Evolutionary conservation across 2,329 filamentous ascomycete genomes (phyloP).

Genomic region (Aphanocladium album): DNA sequence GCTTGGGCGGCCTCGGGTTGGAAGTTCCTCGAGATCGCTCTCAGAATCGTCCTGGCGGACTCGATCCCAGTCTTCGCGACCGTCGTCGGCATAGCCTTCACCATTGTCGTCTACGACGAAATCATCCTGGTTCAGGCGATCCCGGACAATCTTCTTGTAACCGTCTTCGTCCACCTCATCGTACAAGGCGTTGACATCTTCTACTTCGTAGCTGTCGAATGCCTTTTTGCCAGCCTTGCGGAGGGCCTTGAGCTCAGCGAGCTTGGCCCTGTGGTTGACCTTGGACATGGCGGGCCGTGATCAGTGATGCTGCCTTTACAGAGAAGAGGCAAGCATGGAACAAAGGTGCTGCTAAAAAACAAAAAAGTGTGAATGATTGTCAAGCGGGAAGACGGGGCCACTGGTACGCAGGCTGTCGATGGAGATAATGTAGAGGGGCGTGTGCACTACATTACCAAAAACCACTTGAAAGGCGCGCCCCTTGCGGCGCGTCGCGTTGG

Average conservation of each 20-base stretch:
- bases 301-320: not conserved
- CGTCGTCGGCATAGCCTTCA: slow-evolving; percentile 93
- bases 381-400: not conserved
- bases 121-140: slow-evolving; percentile 86
- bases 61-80: slow-evolving; percentile 88
- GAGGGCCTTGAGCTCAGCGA: slow-evolving; percentile 77
- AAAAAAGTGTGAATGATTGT: not conserved
- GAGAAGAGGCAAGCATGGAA: slow-evolving; percentile 2
- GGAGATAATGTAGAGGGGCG: not conserved
- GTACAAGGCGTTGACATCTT: slow-evolving; percentile 80
- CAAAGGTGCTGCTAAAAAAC: not conserved
- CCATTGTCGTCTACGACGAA: slow-evolving; percentile 99
- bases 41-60: slow-evolving; percentile 66
- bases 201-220: slow-evolving; percentile 79
- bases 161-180: slow-evolving; percentile 95
- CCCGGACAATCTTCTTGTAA: slow-evolving; percentile 92
- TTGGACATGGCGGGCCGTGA: slow-evolving; percentile 30
- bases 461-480: slow-evolving; percentile 6
- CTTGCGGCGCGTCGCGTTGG: slow-evolving; percentile 10
- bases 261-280: slow-evolving; percentile 42
- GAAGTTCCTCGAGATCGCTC: slow-evolving; percentile 50
- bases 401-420: not conserved
- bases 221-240: slow-evolving; percentile 88
- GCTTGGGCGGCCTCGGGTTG: slow-evolving; percentile 41
- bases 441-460: not conserved